phyloP scores from a whole-genome alignment of 2,329 filamentous ascomycete genomes.

The Aspergillus pseudonomiae region DNA sequence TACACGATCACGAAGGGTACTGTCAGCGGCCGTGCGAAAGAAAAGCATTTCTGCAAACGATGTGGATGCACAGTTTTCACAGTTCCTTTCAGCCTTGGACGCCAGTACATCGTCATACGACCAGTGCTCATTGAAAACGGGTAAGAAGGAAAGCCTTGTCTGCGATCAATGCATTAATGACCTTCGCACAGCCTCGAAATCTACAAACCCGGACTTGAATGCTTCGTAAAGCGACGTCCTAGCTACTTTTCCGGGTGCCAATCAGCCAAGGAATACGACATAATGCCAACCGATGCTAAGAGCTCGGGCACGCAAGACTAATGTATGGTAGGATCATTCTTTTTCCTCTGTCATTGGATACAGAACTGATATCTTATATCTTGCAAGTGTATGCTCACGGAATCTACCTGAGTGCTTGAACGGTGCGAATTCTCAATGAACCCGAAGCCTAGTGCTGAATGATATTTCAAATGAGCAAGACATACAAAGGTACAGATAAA shows the following conservation, averaged over 20 bases:
- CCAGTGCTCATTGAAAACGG: not conserved
- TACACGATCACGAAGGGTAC: not conserved
- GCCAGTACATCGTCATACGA: not conserved
- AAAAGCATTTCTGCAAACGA: not conserved
- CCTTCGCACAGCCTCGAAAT: not conserved
- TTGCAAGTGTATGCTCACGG: not conserved
- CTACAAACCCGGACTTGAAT: not conserved
- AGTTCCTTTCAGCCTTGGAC: not conserved
- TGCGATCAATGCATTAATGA: not conserved
- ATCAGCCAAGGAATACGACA: not conserved
- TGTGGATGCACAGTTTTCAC: not conserved
- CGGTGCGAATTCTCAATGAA: not conserved
- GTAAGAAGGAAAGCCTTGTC: not conserved
- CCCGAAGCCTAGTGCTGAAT: not conserved
- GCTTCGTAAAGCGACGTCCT: not conserved
- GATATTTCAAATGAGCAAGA: not conserved
- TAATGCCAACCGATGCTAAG: not conserved
- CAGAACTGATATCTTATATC: not conserved
- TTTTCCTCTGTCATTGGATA: not conserved
- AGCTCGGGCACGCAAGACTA: not conserved
- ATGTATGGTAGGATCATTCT: not conserved
- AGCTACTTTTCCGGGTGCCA: not conserved
- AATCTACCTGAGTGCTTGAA: not conserved
- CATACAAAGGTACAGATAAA: no score
- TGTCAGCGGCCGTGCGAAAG: not conserved